Conservation (phyloP, 2,329 filamentous ascomycete genomes). For the Colletotrichum destructivum region DNA sequence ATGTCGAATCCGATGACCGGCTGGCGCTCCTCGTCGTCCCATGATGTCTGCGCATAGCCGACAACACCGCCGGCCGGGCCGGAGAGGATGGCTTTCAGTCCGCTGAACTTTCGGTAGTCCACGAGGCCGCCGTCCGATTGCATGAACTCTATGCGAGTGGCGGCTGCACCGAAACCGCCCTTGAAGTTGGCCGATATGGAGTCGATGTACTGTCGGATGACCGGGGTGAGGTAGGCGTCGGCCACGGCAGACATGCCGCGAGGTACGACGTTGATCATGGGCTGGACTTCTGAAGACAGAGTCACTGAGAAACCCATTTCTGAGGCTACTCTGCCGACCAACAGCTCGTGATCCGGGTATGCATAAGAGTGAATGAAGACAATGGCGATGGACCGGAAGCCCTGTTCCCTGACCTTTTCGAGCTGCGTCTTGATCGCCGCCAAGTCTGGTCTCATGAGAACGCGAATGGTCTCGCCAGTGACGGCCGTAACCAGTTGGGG, state of each 20-base stretch:
- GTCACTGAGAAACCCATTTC: slow-evolving; percentile 60
- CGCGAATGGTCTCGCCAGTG: slow-evolving; percentile 78
- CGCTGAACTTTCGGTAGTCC: slow-evolving; percentile 76
- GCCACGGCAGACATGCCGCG: slow-evolving; percentile 60
- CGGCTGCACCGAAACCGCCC: slow-evolving; percentile 50
- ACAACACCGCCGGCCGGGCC: slow-evolving; percentile 85
- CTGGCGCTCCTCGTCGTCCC: slow-evolving; percentile 75
- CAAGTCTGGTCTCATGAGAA: slow-evolving; percentile 73
- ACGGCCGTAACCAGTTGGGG: slow-evolving; percentile 73
- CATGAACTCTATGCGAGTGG: slow-evolving; percentile 79
- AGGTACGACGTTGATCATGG: slow-evolving; percentile 62
- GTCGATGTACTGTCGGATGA: slow-evolving; percentile 54
- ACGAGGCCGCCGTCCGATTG: slow-evolving; percentile 70
- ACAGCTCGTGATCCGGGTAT: slow-evolving; percentile 68
- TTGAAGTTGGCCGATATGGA: slow-evolving; percentile 55
- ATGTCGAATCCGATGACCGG: slow-evolving; percentile 85
- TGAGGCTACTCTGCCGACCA: slow-evolving; percentile 53
- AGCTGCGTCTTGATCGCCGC: slow-evolving; percentile 69
- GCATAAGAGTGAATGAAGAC: slow-evolving; percentile 82
- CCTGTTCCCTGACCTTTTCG: slow-evolving; percentile 72
- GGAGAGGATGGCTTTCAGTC: slow-evolving; percentile 78
- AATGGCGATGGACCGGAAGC: slow-evolving; percentile 68
- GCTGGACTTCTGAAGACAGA: slow-evolving; percentile 54
- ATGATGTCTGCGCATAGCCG: slow-evolving; percentile 81
- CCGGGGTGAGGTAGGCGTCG: slow-evolving; percentile 61